Base-by-base conservation (phyloP, 2,329 filamentous ascomycete species). In the Hymenoscyphus repandus region DNA sequence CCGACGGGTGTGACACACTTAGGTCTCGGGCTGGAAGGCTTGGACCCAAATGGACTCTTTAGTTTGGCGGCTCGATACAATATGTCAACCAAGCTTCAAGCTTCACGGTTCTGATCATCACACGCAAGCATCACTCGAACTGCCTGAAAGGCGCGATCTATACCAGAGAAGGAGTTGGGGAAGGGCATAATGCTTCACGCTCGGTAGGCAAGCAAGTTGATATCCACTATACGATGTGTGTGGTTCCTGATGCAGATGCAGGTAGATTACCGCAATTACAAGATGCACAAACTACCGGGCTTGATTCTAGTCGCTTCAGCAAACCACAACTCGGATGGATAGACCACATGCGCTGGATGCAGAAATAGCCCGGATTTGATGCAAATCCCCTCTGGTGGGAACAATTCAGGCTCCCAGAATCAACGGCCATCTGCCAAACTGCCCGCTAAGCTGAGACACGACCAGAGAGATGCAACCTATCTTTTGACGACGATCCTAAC, bases 1-100 rank as follows among this genome's bases (percentile, higher is more conserved):
- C 34, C 45, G 45, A 18, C 36, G 45, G 45, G 36, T 39, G 45
- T 47, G 18, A 47, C 45, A 33, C 33, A 32, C 15, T 17, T 18
- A 47, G 20, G 6, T 38, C 45, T 18, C 13, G n/a, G 5, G 5
- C 27, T 27, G 9, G 2, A 6, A 17, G 20, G n/a, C 20, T 7
- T 27, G 33, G 10, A 40, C 11, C 5, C 3, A 40, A 20, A 40
- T 20, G 22, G 22, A 27, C 7, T 27, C 7, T 27, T 27, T 7
- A n/a, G n/a, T n/a, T n/a, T n/a, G n/a, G n/a, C n/a, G n/a, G n/a
- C n/a, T n/a, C n/a, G n/a, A n/a, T n/a, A n/a, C n/a, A n/a, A n/a
- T n/a, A n/a, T n/a, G n/a, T n/a, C n/a, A n/a, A n/a, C n/a, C n/a
- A n/a, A n/a, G n/a, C n/a, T n/a, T n/a, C n/a, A n/a, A n/a, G n/a